These are phyloP conservation scores for Suhomyces panamericanus DNA, from an alignment of 1,139 yeast species.

Conservation along the genomic window DNA sequence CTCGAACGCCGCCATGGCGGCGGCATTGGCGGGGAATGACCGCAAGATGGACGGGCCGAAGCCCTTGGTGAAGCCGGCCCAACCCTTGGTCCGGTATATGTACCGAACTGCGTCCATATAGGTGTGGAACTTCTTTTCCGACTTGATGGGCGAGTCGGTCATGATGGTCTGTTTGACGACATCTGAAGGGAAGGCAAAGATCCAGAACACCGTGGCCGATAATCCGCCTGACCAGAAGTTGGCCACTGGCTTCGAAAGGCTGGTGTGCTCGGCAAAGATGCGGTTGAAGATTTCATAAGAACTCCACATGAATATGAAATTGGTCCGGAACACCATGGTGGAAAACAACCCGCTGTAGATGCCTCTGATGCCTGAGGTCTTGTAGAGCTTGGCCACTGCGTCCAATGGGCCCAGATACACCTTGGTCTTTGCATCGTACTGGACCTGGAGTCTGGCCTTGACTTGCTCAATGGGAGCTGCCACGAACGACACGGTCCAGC, in stretches of 20 bases:
- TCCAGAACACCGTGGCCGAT: conserved; percentile 85
- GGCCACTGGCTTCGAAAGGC: conserved; percentile 62
- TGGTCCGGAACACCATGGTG: conserved; percentile 84
- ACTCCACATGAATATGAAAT: conserved; percentile 94
- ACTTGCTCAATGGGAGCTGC: conserved; percentile 93
- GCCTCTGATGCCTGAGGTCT: conserved; percentile 64
- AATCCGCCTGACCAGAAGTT: conserved; percentile 93
- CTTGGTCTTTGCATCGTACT: conserved; percentile 75
- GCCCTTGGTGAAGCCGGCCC: conserved; percentile 72
- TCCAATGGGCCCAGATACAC: conserved; percentile 78
- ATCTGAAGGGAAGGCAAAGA: conserved; percentile 86
- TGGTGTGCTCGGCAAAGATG: conserved; percentile 64
- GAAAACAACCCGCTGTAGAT: conserved; percentile 80
- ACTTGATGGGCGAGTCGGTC: conserved; percentile 69
- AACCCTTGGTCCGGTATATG: conserved; percentile 61
- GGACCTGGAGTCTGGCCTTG: conserved; percentile 86
- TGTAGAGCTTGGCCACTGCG: conserved; percentile 56
- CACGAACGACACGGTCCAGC: conserved; percentile 88
- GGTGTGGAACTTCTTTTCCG: conserved; percentile 62
- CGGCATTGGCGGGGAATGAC: conserved; percentile 89
- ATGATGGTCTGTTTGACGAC: conserved; percentile 85
- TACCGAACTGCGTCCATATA: conserved; percentile 74
- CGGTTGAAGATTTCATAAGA: conserved; percentile 78
- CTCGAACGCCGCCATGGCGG: conserved; percentile 90
- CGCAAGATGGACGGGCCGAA: conserved; percentile 74